Evolutionary conservation across 2,329 filamentous ascomycete genomes (phyloP).

Genomic region (Calonectria hawksworthii): DNA sequence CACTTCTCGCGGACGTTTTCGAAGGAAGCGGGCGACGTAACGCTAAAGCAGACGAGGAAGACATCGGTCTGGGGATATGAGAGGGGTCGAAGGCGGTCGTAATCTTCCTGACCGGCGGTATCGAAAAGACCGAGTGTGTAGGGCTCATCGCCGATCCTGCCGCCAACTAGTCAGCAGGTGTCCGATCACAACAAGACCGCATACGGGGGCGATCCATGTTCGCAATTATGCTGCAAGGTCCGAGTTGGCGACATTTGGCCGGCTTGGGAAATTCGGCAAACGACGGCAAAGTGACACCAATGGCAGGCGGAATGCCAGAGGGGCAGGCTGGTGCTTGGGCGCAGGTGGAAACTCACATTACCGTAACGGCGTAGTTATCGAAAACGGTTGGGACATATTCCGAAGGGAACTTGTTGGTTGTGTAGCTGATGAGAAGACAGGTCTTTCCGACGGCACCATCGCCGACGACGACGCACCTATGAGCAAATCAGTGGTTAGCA

Average conservation of each 20-base stretch:
- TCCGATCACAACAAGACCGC: slow-evolving; percentile 3
- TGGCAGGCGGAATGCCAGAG: slow-evolving; percentile 31
- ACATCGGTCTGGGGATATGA: slow-evolving; percentile 99
- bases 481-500: slow-evolving; percentile 39
- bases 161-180: slow-evolving; percentile 36
- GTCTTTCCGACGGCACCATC: slow-evolving; percentile 99
- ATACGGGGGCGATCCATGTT: slow-evolving; percentile 19
- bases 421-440: slow-evolving; percentile 98
- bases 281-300: slow-evolving; percentile 24
- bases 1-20: slow-evolving; percentile 99
- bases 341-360: slow-evolving; percentile 82
- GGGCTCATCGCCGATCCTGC: slow-evolving; percentile 97
- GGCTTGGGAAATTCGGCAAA: slow-evolving; percentile 11
- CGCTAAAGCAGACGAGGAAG: slow-evolving; percentile 98
- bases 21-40: slow-evolving; percentile 96
- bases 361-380: slow-evolving; percentile 99
- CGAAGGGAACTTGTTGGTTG: slow-evolving; percentile 99
- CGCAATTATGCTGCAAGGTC: slow-evolving; percentile 4
- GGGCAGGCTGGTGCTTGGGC: slow-evolving; percentile 32
- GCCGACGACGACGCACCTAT: slow-evolving; percentile 97
- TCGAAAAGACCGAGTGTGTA: slow-evolving; percentile 98
- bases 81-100: slow-evolving; percentile 94
- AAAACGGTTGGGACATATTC: slow-evolving; percentile 99
- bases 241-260: slow-evolving; percentile 14
- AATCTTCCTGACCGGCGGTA: slow-evolving; percentile 99